Evolutionary conservation across 2,329 filamentous ascomycete species (phyloP).

Genomic region (Aspergillus awamori): DNA sequence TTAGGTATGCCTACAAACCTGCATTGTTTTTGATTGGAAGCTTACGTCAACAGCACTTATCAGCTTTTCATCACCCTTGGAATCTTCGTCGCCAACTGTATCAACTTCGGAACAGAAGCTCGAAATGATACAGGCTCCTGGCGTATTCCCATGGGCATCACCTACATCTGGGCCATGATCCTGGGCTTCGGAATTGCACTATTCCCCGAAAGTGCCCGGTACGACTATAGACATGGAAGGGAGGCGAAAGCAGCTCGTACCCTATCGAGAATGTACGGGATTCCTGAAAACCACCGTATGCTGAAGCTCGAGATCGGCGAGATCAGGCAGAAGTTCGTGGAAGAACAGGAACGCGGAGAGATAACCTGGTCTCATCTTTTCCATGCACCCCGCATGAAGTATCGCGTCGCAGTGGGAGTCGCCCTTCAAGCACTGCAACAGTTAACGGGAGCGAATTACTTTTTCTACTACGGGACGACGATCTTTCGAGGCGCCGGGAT

Average conservation of each 20-base stretch:
- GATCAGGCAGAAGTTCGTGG: slow-evolving; percentile 59
- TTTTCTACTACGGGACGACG: slow-evolving; percentile 56
- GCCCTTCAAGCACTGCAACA: slow-evolving; percentile 48
- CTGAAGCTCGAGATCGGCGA: slow-evolving; percentile 57
- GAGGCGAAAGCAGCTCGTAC: slow-evolving; percentile 54
- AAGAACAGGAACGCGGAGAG: slow-evolving; percentile 47
- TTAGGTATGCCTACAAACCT: slow-evolving; percentile 31
- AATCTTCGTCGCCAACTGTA: slow-evolving; percentile 51
- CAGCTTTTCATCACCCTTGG: slow-evolving; percentile 53
- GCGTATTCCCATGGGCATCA: slow-evolving; percentile 58
- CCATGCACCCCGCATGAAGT: slow-evolving; percentile 47
- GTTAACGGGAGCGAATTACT: slow-evolving; percentile 49
- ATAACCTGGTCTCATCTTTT: slow-evolving; percentile 42
- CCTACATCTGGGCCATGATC: slow-evolving; percentile 59
- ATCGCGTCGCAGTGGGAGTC: slow-evolving; percentile 46
- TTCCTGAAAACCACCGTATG: slow-evolving; percentile 55
- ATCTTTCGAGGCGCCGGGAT: slow-evolving; percentile 66
- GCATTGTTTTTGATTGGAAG: not conserved
- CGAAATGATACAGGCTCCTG: slow-evolving; percentile 45
- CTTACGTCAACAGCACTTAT: slow-evolving; percentile 41
- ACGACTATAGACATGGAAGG: slow-evolving; percentile 60
- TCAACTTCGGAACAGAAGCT: slow-evolving; percentile 49
- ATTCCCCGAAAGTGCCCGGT: slow-evolving; percentile 61
- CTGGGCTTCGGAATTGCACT: slow-evolving; percentile 58
- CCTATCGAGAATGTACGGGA: slow-evolving; percentile 58